Evolutionary conservation across 202 grass and related monocot genomes (phyloP), one percentile per base, ranked within the genome.

Genomic region (Musa balbisiana): DNA sequence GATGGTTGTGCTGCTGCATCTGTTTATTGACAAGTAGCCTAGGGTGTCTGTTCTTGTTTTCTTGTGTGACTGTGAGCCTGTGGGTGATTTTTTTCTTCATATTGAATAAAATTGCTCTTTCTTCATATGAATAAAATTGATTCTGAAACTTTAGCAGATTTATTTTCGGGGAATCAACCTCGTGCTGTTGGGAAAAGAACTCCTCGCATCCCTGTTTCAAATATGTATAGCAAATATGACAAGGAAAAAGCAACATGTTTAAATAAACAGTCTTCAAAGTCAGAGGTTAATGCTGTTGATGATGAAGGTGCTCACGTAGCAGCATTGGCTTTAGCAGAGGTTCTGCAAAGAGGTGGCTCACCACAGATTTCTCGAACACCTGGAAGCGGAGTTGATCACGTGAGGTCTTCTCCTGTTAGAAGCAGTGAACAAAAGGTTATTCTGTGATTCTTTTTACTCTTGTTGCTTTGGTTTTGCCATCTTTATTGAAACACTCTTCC

Each of bases 131-230:
- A 51, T 29, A 20, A 20, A 70, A 70, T 70, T 67, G 26, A 50
- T 76, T 49, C 52, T 85, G 77, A 83, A 87, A 76, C 72, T 69
- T 89, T 68, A 82, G 52, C 80, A 97, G 88, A 93, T 69, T 75
- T 84, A 53, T 83, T 94, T 85, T 55, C 88, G 81, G 91, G 87
- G 17, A 92, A 78, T 77, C 82, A 82, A 80, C 91, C 94, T 81
- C 90, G 87, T 62, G 91, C 83, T 78, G 95, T 98, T 91, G 95
- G 95, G 72, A 98, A 98, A 94, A 91, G 95, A 83, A 98, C 95
- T 72, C 95, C 95, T 62, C 84, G 95, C 75, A 71, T 98, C 83
- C 87, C 91, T 83, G 85, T 98, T 84, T 78, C 83, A 49, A 92
- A 82, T 73, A 89, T 94, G 78, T 89, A 88, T 60, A 80, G 88